Percentiles rank a stretch among this genome's conserved stretches.
Evolutionary conservation across 306 rosid species (phyloP).

Genomic region (Vachellia pachyceras): DNA sequence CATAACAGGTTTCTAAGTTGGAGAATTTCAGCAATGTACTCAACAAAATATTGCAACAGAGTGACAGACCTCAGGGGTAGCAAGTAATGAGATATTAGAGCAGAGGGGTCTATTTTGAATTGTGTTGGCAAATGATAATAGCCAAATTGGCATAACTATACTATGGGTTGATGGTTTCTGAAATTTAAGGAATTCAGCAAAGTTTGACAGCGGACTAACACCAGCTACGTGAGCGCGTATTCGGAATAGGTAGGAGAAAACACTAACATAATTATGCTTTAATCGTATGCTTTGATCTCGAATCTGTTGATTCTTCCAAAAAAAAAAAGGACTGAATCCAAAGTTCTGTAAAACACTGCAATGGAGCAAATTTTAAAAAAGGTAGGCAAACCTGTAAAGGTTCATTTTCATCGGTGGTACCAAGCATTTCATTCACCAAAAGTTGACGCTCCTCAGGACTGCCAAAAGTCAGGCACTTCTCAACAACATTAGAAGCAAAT

Average conservation of each 20-base stretch:
- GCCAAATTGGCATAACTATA: not conserved
- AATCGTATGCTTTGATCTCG: not conserved
- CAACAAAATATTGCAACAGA: not conserved
- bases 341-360: not conserved
- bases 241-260: slow-evolving; percentile 14
- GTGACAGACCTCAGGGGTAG: no score
- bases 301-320: slow-evolving; percentile 1
- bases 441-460: slow-evolving; percentile 83
- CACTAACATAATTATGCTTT: not conserved
- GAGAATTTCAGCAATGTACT: not conserved
- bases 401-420: slow-evolving; percentile 92
- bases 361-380: slow-evolving; percentile 15
- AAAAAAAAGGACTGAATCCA: slow-evolving; percentile 2
- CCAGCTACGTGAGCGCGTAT: not conserved
- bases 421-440: slow-evolving; percentile 91
- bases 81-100: not conserved
- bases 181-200: slow-evolving; percentile 1
- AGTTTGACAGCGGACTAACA: not conserved
- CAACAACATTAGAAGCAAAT: slow-evolving; percentile 98
- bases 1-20: not conserved
- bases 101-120: not conserved
- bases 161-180: not conserved
- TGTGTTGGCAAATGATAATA: not conserved
- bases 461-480: slow-evolving; percentile 90
- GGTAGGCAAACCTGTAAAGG: slow-evolving; percentile 79